Conservation (phyloP, 164 flowering plant genomes). For the Vitis riparia region DNA sequence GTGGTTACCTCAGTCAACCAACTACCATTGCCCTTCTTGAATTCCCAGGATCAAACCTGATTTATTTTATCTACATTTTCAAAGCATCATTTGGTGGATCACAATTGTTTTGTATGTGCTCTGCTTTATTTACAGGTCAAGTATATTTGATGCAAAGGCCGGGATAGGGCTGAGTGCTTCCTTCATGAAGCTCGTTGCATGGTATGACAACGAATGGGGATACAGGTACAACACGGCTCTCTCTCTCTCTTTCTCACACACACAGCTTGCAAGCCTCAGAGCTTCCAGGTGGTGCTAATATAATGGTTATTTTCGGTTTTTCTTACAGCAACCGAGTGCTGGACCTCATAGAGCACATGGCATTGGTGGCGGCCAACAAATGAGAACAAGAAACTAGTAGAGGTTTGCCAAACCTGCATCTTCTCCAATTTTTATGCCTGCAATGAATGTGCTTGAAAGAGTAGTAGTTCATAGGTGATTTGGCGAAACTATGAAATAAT, state of each 20-base stretch:
- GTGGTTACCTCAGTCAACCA: no score
- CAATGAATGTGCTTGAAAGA: background rate
- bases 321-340: slow-evolving; percentile 67
- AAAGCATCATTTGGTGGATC: no score
- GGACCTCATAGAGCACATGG: slow-evolving; percentile 82
- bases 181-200: slow-evolving; percentile 88
- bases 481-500: background rate
- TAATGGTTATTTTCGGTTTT: background rate
- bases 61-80: no score
- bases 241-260: background rate
- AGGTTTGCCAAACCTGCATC: background rate
- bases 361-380: slow-evolving; percentile 51
- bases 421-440: background rate
- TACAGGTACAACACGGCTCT: slow-evolving; percentile 65
- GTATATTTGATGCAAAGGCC: slow-evolving; percentile 95
- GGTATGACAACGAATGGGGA: slow-evolving; percentile 99
- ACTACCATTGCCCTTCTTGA: no score
- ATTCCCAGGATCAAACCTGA: no score
- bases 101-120: background rate
- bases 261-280: background rate
- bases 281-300: background rate
- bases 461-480: background rate
- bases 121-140: slow-evolving; percentile 50
- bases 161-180: slow-evolving; percentile 82
- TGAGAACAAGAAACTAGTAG: background rate